phyloP scores from a whole-genome alignment of 129 eudicot species.

The Helianthus tuberosus region DNA sequence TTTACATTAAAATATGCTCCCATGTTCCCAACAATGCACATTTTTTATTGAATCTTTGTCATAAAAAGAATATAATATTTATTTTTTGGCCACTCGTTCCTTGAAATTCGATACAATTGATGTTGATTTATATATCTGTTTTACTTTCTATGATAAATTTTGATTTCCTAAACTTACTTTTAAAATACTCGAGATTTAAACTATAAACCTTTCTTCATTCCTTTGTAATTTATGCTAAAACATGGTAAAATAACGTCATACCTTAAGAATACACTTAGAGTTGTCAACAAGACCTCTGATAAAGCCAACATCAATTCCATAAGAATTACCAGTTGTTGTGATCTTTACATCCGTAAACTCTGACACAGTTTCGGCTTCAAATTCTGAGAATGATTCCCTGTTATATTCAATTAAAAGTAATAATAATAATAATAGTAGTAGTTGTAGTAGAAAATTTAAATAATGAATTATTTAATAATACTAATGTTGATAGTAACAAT shows the following conservation, averaged over 20 bases:
- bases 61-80: not conserved
- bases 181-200: too few relatives aligned
- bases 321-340: slow-evolving; percentile 49
- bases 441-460: too few relatives aligned
- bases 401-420: too few relatives aligned
- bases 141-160: too few relatives aligned
- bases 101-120: too few relatives aligned
- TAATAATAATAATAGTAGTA: too few relatives aligned
- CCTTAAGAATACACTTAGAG: slow-evolving; percentile 77
- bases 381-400: slow-evolving; percentile 84
- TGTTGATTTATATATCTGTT: too few relatives aligned
- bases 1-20: not conserved
- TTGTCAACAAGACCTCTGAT: slow-evolving; percentile 86
- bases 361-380: slow-evolving; percentile 74
- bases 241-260: not conserved
- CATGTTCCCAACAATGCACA: slow-evolving; percentile 10
- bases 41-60: not conserved
- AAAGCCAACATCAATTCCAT: slow-evolving; percentile 60
- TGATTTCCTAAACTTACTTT: too few relatives aligned
- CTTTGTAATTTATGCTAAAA: not conserved
- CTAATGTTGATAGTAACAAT: not conserved
- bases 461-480: not conserved
- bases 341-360: slow-evolving; percentile 65
- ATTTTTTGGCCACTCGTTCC: not conserved
- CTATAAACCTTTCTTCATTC: too few relatives aligned